Percentiles rank a stretch among this genome's conserved stretches.
These are phyloP conservation scores for Penicillium sp. DNA, from an alignment of 2,329 filamentous ascomycete genomes.

Conservation along the genomic window DNA sequence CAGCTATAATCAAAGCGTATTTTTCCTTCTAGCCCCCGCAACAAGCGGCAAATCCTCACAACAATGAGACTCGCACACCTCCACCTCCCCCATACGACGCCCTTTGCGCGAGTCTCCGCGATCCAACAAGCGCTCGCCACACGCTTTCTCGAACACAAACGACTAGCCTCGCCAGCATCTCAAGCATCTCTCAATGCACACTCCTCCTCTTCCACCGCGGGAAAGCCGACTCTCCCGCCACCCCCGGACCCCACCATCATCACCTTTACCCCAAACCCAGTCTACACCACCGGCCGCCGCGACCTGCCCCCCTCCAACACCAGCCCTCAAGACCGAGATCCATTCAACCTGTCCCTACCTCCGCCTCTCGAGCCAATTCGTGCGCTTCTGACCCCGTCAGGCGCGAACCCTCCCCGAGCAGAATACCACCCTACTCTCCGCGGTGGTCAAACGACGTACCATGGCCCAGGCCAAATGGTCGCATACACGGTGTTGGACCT, in stretches of 20 bases:
- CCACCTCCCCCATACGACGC: constrained; percentile 49
- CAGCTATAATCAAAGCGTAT: neutral
- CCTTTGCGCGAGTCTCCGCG: constrained; percentile 50
- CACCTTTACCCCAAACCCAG: constrained; percentile 74
- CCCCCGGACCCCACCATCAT: constrained; percentile 65
- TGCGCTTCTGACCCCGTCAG: constrained; percentile 23
- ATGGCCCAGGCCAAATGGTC: constrained; percentile 87
- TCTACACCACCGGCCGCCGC: constrained; percentile 85
- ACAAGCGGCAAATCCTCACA: neutral
- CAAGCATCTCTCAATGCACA: constrained; percentile 20
- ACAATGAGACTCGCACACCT: constrained; percentile 55
- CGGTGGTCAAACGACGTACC: constrained; percentile 89
- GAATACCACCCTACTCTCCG: constrained; percentile 67
- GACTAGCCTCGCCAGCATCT: constrained; percentile 28
- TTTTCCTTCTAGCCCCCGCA: neutral
- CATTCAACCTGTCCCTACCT: constrained; percentile 37
- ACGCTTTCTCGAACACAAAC: constrained; percentile 57
- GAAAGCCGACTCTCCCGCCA: constrained; percentile 24
- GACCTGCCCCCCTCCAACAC: constrained; percentile 50
- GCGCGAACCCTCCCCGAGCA: constrained; percentile 40
- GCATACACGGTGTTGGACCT: constrained; percentile 91
- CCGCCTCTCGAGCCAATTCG: constrained; percentile 34
- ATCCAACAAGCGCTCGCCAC: constrained; percentile 54
- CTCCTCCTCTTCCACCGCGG: neutral
- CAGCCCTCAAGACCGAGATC: constrained; percentile 25